A percentile compares a stretch with the other conserved stretches of the same genome.
Conservation (phyloP, 2,329 filamentous ascomycete genomes). For the Cercospora sp. region DNA sequence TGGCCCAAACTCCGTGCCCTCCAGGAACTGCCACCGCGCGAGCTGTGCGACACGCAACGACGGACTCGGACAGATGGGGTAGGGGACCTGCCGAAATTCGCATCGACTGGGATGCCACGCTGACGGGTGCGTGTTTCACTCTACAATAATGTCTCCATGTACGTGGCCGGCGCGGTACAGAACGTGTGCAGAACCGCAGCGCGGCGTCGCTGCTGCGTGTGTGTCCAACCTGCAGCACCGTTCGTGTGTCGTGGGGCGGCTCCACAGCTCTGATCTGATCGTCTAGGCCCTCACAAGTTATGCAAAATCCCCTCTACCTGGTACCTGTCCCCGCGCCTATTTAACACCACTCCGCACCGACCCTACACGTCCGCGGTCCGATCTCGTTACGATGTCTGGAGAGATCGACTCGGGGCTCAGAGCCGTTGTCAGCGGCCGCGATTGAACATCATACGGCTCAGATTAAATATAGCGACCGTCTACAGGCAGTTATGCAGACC, state of each 20-base stretch:
- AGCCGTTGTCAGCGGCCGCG: not conserved
- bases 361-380: not conserved
- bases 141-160: not conserved
- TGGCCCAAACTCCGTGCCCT: constrained; percentile 1
- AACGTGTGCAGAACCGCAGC: not conserved
- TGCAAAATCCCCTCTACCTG: not conserved
- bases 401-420: not conserved
- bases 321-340: not conserved
- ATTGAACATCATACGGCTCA: not conserved
- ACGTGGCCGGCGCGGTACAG: not conserved
- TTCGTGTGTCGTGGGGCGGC: not conserved
- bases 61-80: not conserved
- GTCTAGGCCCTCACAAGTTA: not conserved
- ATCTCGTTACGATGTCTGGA: not conserved
- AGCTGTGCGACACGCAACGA: not conserved
- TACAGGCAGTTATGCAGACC: not conserved
- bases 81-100: not conserved
- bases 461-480: not conserved
- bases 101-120: not conserved
- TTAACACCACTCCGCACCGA: not conserved
- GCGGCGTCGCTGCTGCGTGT: not conserved
- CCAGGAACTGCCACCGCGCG: not conserved
- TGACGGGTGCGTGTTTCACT: not conserved
- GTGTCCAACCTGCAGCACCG: not conserved
- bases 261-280: constrained; percentile 1